phyloP scores from a whole-genome alignment of 2,329 filamentous ascomycete genomes.

The Capronia americana region DNA sequence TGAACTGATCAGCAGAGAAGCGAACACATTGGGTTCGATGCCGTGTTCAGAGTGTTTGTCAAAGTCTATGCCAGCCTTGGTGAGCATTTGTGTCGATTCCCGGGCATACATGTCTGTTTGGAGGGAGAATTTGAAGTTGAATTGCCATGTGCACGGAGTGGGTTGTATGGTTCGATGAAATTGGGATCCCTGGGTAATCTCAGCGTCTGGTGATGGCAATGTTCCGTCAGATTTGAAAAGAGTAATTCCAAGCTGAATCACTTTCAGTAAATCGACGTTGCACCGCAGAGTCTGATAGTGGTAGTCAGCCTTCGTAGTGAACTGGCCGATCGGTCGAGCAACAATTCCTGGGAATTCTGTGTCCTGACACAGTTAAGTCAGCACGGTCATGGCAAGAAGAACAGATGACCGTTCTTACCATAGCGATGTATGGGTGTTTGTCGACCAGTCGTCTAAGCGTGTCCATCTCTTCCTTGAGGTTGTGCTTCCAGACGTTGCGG shows the following conservation, averaged over 20 bases:
- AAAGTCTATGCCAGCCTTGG: slow-evolving; percentile 93
- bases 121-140: slow-evolving; percentile 97
- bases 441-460: slow-evolving; percentile 81
- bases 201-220: slow-evolving; percentile 70
- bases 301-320: slow-evolving; percentile 94
- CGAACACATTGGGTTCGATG: slow-evolving; percentile 89
- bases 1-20: slow-evolving; percentile 86
- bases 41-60: slow-evolving; percentile 81
- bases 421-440: slow-evolving; percentile 93
- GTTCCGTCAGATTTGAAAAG: slow-evolving; percentile 92
- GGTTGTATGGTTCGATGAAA: slow-evolving; percentile 53
- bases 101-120: slow-evolving; percentile 98
- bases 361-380: slow-evolving; percentile 65
- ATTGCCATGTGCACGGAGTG: slow-evolving; percentile 94
- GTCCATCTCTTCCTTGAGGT: slow-evolving; percentile 89
- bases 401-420: slow-evolving; percentile 66
- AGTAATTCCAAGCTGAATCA: slow-evolving; percentile 95
- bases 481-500: slow-evolving; percentile 94
- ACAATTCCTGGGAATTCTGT: slow-evolving; percentile 99
- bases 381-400: slow-evolving; percentile 8
- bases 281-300: slow-evolving; percentile 97
- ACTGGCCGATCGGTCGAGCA: slow-evolving; percentile 90
- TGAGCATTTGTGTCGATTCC: slow-evolving; percentile 88
- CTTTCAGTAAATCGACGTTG: slow-evolving; percentile 96
- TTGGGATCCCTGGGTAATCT: slow-evolving; percentile 59